A percentile compares a stretch with the other conserved stretches of the same genome.
These are phyloP conservation scores for Suillus placidus DNA, from an alignment of 768 basidiomycete species.

Conservation along the genomic window DNA sequence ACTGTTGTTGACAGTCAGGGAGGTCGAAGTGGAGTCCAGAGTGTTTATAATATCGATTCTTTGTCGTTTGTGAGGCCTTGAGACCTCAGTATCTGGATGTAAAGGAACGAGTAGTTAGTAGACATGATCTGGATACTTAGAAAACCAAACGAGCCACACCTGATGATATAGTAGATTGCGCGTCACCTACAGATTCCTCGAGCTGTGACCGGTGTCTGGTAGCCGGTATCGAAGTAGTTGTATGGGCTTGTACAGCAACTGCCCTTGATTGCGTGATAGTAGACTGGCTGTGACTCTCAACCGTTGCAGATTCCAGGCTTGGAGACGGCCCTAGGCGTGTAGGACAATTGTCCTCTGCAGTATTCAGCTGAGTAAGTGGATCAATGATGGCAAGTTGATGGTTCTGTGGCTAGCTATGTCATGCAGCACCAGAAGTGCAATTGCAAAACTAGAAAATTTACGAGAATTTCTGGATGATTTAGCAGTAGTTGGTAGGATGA, in stretches of 20 bases:
- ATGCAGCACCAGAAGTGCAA: conserved; percentile 30
- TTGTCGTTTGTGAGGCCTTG: conserved; percentile 72
- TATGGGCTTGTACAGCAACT: conserved; percentile 28
- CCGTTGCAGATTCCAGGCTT: conserved; percentile 50
- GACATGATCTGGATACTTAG: conserved; percentile 10
- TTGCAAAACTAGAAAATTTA: conserved; percentile 20
- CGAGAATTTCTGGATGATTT: conserved; percentile 20
- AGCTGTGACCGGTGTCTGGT: conserved; percentile 65
- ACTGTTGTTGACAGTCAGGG: conserved; percentile 25
- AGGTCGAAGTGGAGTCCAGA: conserved; percentile 37
- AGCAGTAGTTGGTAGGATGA: conserved; percentile 23
- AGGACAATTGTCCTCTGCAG: conserved; percentile 56
- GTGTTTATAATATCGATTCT: conserved; percentile 50
- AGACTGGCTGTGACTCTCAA: conserved; percentile 29
- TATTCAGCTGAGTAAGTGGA: conserved; percentile 59
- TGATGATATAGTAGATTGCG: conserved; percentile 24
- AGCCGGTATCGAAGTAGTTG: conserved; percentile 54
- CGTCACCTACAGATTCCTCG: conserved; percentile 51
- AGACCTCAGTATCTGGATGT: conserved; percentile 49
- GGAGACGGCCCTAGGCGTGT: conserved; percentile 43
- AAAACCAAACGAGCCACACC: conserved; percentile 22
- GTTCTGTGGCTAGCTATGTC: conserved; percentile 24
- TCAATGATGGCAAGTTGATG: conserved; percentile 58
- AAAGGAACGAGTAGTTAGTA: conserved; percentile 5
- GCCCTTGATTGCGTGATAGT: conserved; percentile 33